Evolutionary conservation across 2,329 filamentous ascomycete species (phyloP).

Genomic region (Curvularia lunata): DNA sequence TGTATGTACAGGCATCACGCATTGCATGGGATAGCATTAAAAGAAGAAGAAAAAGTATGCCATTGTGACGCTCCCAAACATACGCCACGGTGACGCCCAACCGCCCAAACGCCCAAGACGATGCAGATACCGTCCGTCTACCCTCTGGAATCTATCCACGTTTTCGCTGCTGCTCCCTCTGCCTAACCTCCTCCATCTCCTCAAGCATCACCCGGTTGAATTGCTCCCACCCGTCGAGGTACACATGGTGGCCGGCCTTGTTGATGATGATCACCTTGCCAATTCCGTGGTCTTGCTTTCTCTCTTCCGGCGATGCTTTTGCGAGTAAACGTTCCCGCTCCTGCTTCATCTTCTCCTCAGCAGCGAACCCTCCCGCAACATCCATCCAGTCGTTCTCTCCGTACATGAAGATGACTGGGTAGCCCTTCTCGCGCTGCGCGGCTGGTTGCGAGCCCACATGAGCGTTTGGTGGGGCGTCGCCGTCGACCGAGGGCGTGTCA

Average conservation of each 20-base stretch:
- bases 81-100: background rate
- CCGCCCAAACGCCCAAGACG: slow-evolving; percentile 6
- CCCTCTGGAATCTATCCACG: slow-evolving; percentile 3
- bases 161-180: slow-evolving; percentile 37
- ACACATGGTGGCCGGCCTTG: slow-evolving; percentile 74
- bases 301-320: slow-evolving; percentile 71
- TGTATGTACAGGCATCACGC: background rate
- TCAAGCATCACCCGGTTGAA: slow-evolving; percentile 70
- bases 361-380: slow-evolving; percentile 79
- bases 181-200: slow-evolving; percentile 70
- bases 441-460: slow-evolving; percentile 3
- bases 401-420: slow-evolving; percentile 92
- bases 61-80: slow-evolving; percentile 1
- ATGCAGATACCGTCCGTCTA: slow-evolving; percentile 5
- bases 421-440: slow-evolving; percentile 64
- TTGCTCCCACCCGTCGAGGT: slow-evolving; percentile 72
- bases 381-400: slow-evolving; percentile 99
- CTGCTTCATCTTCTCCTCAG: slow-evolving; percentile 77
- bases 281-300: slow-evolving; percentile 73
- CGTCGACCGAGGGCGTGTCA: slow-evolving; percentile 34
- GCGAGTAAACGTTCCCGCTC: slow-evolving; percentile 67
- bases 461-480: slow-evolving; percentile 26
- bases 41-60: background rate
- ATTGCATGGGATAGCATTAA: background rate
- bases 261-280: slow-evolving; percentile 82